Conservation (phyloP, 768 basidiomycete genomes). For the Suillus americanus region DNA sequence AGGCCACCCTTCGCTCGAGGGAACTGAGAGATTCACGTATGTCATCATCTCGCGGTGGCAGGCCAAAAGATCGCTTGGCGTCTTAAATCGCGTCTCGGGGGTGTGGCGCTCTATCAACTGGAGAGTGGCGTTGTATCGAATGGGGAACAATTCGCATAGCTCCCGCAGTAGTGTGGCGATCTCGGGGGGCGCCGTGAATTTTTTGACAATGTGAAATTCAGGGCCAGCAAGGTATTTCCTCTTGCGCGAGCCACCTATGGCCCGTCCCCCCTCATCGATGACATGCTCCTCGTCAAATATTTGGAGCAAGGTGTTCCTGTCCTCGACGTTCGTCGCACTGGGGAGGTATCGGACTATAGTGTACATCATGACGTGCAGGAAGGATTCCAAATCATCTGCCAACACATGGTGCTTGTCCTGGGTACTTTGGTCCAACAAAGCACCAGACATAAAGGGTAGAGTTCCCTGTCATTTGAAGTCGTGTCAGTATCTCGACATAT, state of each 20-base stretch:
- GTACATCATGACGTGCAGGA: conserved; percentile 13
- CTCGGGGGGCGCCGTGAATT: not conserved
- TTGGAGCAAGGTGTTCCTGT: not conserved
- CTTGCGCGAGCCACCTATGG: not conserved
- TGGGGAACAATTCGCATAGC: not conserved
- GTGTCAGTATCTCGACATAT: not conserved
- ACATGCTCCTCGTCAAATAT: not conserved
- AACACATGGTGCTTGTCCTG: conserved; percentile 6
- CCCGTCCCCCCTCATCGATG: not conserved
- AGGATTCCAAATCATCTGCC: conserved; percentile 11
- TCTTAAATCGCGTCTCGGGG: not conserved
- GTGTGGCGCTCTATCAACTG: not conserved
- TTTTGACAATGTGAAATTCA: not conserved
- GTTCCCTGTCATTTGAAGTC: conserved; percentile 4
- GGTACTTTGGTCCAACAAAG: conserved; percentile 7
- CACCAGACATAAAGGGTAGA: conserved; percentile 20
- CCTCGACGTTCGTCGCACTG: conserved; percentile 6
- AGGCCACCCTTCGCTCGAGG: not conserved
- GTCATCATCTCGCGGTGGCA: not conserved
- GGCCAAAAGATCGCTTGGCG: not conserved
- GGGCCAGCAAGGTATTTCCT: not conserved
- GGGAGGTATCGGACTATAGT: conserved; percentile 12
- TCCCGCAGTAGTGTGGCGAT: not conserved
- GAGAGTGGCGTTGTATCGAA: not conserved
- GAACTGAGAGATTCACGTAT: not conserved